Evolutionary conservation across 2,329 filamentous ascomycete species (phyloP).

Genomic region (Pyricularia grisea): DNA sequence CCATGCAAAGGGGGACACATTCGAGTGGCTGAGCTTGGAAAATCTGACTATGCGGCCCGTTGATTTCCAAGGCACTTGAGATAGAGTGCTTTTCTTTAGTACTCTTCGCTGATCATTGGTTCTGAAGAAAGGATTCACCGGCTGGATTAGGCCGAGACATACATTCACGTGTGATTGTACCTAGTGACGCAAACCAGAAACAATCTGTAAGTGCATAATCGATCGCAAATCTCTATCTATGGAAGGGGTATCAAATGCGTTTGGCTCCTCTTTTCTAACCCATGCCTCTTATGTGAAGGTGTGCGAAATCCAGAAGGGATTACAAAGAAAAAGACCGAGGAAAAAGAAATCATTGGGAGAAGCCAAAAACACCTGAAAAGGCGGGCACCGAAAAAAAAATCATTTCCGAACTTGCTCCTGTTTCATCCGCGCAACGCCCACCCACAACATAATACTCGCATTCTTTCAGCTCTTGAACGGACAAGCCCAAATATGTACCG

Average conservation of each 20-base stretch:
- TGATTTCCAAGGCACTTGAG: too few relatives aligned
- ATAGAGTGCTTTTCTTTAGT: too few relatives aligned
- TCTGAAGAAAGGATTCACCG: too few relatives aligned
- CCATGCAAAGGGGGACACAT: not conserved
- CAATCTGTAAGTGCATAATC: not conserved
- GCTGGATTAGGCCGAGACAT: not conserved
- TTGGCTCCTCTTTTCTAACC: not conserved
- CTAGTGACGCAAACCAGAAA: too few relatives aligned
- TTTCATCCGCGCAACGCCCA: not conserved
- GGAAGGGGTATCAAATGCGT: constrained; percentile 4
- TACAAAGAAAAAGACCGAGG: not conserved
- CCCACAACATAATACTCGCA: not conserved
- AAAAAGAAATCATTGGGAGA: not conserved
- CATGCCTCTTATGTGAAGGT: not conserved
- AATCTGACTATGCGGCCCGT: not conserved
- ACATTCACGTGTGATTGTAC: not conserved
- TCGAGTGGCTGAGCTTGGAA: not conserved
- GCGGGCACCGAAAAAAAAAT: not conserved
- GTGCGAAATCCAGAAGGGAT: not conserved
- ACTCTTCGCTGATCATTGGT: too few relatives aligned
- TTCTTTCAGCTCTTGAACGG: not conserved
- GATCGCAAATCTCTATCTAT: constrained; percentile 3
- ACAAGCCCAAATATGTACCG: not conserved
- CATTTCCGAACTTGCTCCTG: not conserved
- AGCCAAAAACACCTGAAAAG: not conserved